Evolutionary conservation across 169 alveolate genomes (phyloP).

Genomic region (Plasmodium blacklocki): DNA sequence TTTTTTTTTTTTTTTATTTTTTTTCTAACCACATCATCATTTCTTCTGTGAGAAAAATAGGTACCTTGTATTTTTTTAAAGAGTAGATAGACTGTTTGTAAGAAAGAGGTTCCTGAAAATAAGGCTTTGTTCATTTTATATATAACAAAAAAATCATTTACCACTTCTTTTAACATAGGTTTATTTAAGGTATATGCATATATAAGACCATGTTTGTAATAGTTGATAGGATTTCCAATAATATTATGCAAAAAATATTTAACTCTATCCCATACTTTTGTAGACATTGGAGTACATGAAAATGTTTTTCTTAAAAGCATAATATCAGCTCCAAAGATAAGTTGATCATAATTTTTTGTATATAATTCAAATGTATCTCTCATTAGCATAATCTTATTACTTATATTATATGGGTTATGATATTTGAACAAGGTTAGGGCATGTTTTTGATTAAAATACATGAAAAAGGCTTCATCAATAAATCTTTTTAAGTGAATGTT

Average conservation of each 20-base stretch:
- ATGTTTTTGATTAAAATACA: slow-evolving; percentile 43
- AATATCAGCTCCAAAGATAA: slow-evolving; percentile 35
- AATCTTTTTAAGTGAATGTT: slow-evolving; percentile 19
- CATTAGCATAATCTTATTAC: slow-evolving; percentile 44
- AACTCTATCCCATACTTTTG: neutral
- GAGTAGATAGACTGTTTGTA: slow-evolving; percentile 46
- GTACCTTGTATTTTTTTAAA: slow-evolving; percentile 38
- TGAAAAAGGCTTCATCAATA: slow-evolving; percentile 9
- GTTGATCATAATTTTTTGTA: slow-evolving; percentile 16
- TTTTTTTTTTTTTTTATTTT: too few relatives aligned
- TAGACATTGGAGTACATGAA: slow-evolving; percentile 3
- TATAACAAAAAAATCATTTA: slow-evolving; percentile 16
- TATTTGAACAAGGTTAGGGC: slow-evolving; percentile 15
- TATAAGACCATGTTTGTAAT: slow-evolving; percentile 34
- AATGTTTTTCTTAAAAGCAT: slow-evolving; percentile 36
- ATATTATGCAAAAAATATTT: slow-evolving; percentile 17
- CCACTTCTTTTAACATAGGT: slow-evolving; percentile 2
- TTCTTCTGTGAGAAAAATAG: slow-evolving; percentile 40
- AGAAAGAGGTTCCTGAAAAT: slow-evolving; percentile 26
- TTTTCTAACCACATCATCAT: slow-evolving; percentile 32
- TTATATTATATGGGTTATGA: slow-evolving; percentile 35
- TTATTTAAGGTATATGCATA: slow-evolving; percentile 52
- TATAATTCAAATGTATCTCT: slow-evolving; percentile 57
- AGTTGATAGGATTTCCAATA: slow-evolving; percentile 36
- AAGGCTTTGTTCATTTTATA: slow-evolving; percentile 16